Percentiles rank a stretch among this genome's conserved stretches.
These are phyloP conservation scores for Mucor plumbeus DNA, from an alignment of 371 early-diverging fungal species.

Conservation along the genomic window DNA sequence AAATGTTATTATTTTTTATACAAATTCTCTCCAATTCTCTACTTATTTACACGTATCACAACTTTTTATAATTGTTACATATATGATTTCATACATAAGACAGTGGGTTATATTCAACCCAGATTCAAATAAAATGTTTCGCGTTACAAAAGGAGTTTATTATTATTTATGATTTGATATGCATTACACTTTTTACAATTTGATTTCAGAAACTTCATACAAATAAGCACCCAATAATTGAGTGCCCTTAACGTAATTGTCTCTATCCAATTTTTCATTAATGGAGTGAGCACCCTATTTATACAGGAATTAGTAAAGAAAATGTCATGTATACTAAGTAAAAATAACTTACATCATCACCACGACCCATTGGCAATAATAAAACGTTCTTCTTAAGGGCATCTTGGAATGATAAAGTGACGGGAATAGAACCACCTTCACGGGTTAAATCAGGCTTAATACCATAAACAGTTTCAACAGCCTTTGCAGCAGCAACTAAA, in stretches of 20 bases:
- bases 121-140: not conserved
- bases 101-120: not conserved
- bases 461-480: slow-evolving; percentile 88
- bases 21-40: no score
- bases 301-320: slow-evolving; percentile 4
- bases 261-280: slow-evolving; percentile 94
- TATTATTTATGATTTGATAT: slow-evolving; percentile 4
- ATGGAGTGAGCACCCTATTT: slow-evolving; percentile 92
- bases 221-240: slow-evolving; percentile 91
- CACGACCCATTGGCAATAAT: slow-evolving; percentile 91
- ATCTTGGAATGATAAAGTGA: slow-evolving; percentile 96
- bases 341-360: slow-evolving; percentile 70
- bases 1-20: not conserved
- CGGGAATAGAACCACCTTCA: slow-evolving; percentile 98
- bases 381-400: slow-evolving; percentile 89
- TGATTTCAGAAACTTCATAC: slow-evolving; percentile 75
- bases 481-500: slow-evolving; percentile 84
- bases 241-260: slow-evolving; percentile 94
- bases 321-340: not conserved
- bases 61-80: no score
- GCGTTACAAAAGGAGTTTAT: slow-evolving; percentile 1
- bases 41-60: no score
- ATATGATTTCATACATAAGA: not conserved
- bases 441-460: slow-evolving; percentile 95
- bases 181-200: slow-evolving; percentile 18